Evolutionary conservation across 306 rosid species (phyloP).

Genomic region (Quercus dentata): DNA sequence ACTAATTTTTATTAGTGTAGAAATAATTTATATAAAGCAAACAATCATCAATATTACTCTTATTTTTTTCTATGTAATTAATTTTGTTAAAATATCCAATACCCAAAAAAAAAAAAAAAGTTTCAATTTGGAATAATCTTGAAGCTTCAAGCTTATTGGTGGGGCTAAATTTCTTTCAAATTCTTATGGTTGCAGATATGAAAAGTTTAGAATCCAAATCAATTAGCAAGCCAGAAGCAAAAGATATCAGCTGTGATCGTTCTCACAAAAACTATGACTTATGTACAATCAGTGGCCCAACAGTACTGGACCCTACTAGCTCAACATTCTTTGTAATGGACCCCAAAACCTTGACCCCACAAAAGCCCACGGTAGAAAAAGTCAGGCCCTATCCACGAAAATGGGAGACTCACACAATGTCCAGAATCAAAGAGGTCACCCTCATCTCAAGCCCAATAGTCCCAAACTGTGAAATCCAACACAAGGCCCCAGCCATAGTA

Average conservation of each 20-base stretch:
- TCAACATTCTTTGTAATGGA: constrained; percentile 30
- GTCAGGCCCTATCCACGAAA: constrained; percentile 21
- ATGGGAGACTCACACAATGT: background rate
- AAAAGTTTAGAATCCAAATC: background rate
- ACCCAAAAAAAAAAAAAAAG: too few species aligned
- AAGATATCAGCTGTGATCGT: constrained; percentile 37
- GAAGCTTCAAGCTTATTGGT: too few species aligned
- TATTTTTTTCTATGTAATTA: too few species aligned
- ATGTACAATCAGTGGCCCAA: constrained; percentile 32
- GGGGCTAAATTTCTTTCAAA: too few species aligned
- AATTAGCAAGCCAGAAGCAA: background rate
- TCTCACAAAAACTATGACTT: constrained; percentile 32
- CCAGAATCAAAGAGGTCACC: background rate
- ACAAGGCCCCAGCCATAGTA: too few species aligned
- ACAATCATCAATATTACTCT: too few species aligned
- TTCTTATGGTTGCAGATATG: background rate
- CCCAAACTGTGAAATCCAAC: background rate
- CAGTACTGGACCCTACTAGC: constrained; percentile 35
- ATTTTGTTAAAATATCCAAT: too few species aligned
- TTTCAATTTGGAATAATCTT: too few species aligned
- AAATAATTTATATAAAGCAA: too few species aligned
- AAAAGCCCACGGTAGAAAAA: constrained; percentile 12
- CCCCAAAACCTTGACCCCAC: background rate
- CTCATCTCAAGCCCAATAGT: constrained; percentile 29
- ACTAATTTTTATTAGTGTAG: too few species aligned